Evolutionary conservation across 2,329 filamentous ascomycete species (phyloP).

Genomic region (Purpureocillium lavendulum): DNA sequence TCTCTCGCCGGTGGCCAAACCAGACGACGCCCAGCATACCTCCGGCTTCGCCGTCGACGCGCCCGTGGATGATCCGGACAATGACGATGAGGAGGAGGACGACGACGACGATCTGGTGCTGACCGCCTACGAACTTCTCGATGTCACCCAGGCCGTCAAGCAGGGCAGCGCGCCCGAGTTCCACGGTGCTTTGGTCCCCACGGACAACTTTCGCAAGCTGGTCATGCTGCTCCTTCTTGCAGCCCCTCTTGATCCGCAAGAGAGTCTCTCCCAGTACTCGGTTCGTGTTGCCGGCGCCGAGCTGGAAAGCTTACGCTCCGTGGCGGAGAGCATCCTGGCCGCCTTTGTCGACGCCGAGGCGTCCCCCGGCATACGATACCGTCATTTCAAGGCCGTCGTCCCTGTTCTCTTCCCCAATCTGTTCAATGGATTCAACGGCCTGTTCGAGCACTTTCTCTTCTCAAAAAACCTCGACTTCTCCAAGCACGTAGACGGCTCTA

Average conservation of each 20-base stretch:
- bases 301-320: constrained; percentile 48
- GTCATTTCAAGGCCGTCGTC: constrained; percentile 52
- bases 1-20: background rate
- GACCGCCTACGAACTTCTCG: constrained; percentile 59
- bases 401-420: constrained; percentile 55
- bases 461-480: constrained; percentile 62
- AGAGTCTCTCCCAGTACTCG: constrained; percentile 54
- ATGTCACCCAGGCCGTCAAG: constrained; percentile 53
- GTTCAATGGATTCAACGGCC: constrained; percentile 56
- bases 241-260: constrained; percentile 56
- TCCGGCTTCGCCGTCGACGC: constrained; percentile 39
- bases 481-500: constrained; percentile 30
- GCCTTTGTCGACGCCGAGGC: constrained; percentile 59
- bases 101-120: constrained; percentile 58
- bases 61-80: constrained; percentile 32
- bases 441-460: constrained; percentile 72
- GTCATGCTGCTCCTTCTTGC: constrained; percentile 62
- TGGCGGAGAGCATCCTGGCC: constrained; percentile 57
- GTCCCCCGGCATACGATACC: constrained; percentile 53
- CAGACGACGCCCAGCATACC: constrained; percentile 8
- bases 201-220: constrained; percentile 63
- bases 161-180: constrained; percentile 41
- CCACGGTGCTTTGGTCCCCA: constrained; percentile 61
- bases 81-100: constrained; percentile 36
- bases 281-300: constrained; percentile 46